Evolutionary conservation across 1,139 yeast species (phyloP), one percentile per base, ranked within the genome.

Genomic region (Sugiyamaella xylanicola): DNA sequence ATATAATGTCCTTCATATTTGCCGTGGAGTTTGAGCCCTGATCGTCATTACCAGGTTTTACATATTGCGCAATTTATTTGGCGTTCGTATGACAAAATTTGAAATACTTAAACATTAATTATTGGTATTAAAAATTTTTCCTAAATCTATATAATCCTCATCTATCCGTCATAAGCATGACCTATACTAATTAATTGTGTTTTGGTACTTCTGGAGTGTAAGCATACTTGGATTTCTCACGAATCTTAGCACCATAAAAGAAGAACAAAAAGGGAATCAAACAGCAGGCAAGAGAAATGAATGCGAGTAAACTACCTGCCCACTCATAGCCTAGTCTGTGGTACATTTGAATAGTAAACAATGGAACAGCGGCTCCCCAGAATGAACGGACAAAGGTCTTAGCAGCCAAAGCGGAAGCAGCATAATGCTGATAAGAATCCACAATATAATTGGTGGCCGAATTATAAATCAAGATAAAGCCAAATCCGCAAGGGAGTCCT

Each of bases 391-490:
- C 63, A 55, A 88, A 84, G 0, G 96, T 84, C 68, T 89, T 90
- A 15, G 87, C 96, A 3, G 96, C 96, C 61, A 90, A 76, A 1
- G 96, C 96, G 25, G 95, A 86, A 1, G 96, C 96, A 2, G 96
- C 93, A 66, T 83, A 83, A 40, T 69, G 72, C 50, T 65, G 84
- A 69, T 69, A 88, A 51, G 87, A 79, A 71, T 89, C 96, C 64
- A 90, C 84, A 63, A 90, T 81, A 69, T 88, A 89, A 66, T 85
- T 87, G 60, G 70, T 69, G 44, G 72, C 72, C 9, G 72, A 57
- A 56, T 71, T 68, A 78, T 86, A 80, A 13, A 55, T n/a, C 47
- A 91, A 76, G 15, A 32, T 32, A 13, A 32, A 32, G 15, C 15
- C 37, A 8, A 32, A 32, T n/a, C 37, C 37, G 13, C 37, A 89